A percentile compares a stretch with the other conserved stretches of the same genome.
phyloP scores from a whole-genome alignment of 1,284 basidiomycete species.

The Microbotryum scabiosae region DNA sequence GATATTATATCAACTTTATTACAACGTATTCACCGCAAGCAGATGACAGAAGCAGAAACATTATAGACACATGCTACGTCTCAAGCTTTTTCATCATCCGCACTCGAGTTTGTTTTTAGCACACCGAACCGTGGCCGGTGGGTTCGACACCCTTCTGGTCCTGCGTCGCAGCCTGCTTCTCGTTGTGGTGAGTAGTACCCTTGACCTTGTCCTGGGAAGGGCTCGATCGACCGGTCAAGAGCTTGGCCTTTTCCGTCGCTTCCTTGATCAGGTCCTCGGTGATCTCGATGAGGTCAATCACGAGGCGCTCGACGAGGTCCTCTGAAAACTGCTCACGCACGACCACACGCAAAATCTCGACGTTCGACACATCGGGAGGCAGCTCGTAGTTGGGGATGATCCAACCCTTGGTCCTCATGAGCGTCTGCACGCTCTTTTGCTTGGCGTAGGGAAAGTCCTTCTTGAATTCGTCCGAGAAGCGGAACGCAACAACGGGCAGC shows the following conservation, averaged over 20 bases:
- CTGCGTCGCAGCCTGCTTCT: constrained; percentile 17
- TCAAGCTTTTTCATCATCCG: too few species aligned
- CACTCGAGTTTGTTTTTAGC: constrained; percentile 4
- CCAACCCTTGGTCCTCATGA: constrained; percentile 68
- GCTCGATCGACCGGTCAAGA: not conserved
- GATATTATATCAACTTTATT: too few species aligned
- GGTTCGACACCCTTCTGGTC: constrained; percentile 17
- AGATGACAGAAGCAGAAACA: too few species aligned
- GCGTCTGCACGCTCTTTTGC: constrained; percentile 81
- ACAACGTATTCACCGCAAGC: too few species aligned
- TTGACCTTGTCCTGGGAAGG: not conserved
- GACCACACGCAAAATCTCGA: constrained; percentile 79
- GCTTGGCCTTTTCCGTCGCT: not conserved
- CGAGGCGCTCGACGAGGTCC: constrained; percentile 28
- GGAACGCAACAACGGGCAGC: constrained; percentile 83
- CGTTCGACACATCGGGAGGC: constrained; percentile 57
- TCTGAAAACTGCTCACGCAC: constrained; percentile 62
- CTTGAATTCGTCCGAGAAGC: constrained; percentile 69
- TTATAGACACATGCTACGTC: too few species aligned
- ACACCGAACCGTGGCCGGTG: constrained; percentile 16
- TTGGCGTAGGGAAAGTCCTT: constrained; percentile 46
- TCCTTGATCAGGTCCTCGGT: constrained; percentile 26
- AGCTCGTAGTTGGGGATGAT: constrained; percentile 63
- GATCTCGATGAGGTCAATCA: constrained; percentile 23
- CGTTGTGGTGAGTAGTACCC: not conserved